A percentile compares a stretch with the other conserved stretches of the same genome.
phyloP scores from a whole-genome alignment of 345 rosid species.

The Ailanthus altissimus region DNA sequence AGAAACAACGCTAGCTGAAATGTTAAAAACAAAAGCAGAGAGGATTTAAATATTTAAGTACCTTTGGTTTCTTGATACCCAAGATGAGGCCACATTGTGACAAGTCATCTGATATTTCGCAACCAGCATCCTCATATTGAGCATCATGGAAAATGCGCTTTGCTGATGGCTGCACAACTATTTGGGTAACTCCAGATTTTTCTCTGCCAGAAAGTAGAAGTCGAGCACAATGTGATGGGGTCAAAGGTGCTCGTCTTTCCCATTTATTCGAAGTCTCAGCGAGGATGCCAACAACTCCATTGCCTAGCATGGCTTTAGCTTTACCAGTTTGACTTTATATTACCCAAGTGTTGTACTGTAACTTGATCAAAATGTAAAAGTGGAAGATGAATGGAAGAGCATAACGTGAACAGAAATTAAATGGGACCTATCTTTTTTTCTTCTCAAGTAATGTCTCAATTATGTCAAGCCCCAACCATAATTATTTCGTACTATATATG shows the following conservation, averaged over 20 bases:
- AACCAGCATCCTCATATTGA: conserved; percentile 74
- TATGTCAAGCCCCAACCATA: too few species aligned
- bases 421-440: too few species aligned
- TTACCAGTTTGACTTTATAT: neutral
- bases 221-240: conserved; percentile 53
- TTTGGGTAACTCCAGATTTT: conserved; percentile 44
- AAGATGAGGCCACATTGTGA: conserved; percentile 82
- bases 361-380: too few species aligned
- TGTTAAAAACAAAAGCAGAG: neutral
- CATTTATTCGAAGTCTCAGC: conserved; percentile 51
- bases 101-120: conserved; percentile 74
- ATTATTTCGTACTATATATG: too few species aligned
- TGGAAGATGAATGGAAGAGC: too few species aligned
- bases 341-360: too few species aligned
- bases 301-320: conserved; percentile 46
- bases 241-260: conserved; percentile 54
- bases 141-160: conserved; percentile 82
- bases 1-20: too few species aligned
- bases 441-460: too few species aligned
- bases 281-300: conserved; percentile 54
- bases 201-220: conserved; percentile 44
- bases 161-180: conserved; percentile 81
- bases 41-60: neutral
- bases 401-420: too few species aligned
- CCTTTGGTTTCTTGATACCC: conserved; percentile 67